A percentile compares a stretch with the other conserved stretches of the same genome.
Conservation (phyloP, 2,329 filamentous ascomycete genomes). For the Pseudogymnoascus sp. region DNA sequence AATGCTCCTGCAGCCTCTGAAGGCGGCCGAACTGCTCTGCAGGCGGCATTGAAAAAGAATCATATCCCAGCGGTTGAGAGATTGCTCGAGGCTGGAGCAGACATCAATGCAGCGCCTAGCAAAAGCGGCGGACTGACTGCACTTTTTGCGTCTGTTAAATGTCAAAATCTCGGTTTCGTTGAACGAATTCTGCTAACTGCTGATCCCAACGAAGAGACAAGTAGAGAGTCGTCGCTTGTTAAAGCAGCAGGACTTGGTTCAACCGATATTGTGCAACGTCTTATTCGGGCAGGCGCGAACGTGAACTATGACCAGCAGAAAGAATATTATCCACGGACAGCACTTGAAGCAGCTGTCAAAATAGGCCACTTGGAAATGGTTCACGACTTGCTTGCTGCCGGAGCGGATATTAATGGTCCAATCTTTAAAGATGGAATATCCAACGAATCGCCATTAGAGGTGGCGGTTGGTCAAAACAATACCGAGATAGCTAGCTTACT, state of each 20-base stretch:
- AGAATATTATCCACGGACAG: neutral
- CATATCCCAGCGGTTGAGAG: conserved; percentile 14
- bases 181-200: conserved; percentile 11
- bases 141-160: conserved; percentile 12
- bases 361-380: neutral
- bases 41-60: conserved; percentile 13
- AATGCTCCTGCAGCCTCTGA: conserved; percentile 13
- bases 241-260: neutral
- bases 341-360: neutral
- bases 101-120: conserved; percentile 15
- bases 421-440: neutral
- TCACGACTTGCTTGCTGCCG: neutral
- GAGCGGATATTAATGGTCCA: neutral
- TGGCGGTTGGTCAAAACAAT: neutral
- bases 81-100: conserved; percentile 15
- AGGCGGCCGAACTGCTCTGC: conserved; percentile 17
- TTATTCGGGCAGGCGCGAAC: neutral
- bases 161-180: conserved; percentile 7
- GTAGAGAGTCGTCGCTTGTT: conserved; percentile 9
- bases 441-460: conserved; percentile 1
- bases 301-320: neutral
- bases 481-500: conserved; percentile 8
- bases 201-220: conserved; percentile 12
- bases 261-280: neutral
- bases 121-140: conserved; percentile 3